Conservation (phyloP, 2,329 filamentous ascomycete genomes). For the Paecilomyces formosus region DNA sequence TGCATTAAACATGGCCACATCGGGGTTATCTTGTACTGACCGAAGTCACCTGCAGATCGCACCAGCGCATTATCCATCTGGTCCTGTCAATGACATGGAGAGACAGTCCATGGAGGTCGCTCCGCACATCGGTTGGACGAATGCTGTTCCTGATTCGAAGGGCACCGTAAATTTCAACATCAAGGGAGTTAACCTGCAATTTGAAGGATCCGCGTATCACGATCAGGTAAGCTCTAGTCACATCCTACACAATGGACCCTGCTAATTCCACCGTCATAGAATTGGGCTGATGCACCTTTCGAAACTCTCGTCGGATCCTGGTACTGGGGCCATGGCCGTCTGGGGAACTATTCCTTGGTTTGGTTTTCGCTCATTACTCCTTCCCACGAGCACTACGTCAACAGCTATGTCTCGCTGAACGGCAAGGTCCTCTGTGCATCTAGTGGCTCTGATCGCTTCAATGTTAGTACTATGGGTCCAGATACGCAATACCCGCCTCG, state of each 20-base stretch:
- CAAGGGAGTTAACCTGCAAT: slow-evolving; percentile 21
- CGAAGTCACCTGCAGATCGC: slow-evolving; percentile 2
- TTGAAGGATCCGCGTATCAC: slow-evolving; percentile 37
- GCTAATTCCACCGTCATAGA: slow-evolving; percentile 17
- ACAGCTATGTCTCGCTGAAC: slow-evolving; percentile 24
- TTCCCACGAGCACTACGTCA: slow-evolving; percentile 13
- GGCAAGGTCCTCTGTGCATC: slow-evolving; percentile 21
- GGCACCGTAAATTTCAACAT: slow-evolving; percentile 22
- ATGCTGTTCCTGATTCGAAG: slow-evolving; percentile 27
- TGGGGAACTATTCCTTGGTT: slow-evolving; percentile 38
- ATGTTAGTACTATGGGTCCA: slow-evolving; percentile 5
- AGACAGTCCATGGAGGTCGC: slow-evolving; percentile 15
- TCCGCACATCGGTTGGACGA: slow-evolving; percentile 33
- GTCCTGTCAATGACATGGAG: slow-evolving; percentile 7
- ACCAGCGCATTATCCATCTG: slow-evolving; percentile 20
- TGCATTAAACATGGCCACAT: background rate
- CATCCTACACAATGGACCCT: too few relatives aligned
- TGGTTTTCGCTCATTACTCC: slow-evolving; percentile 33
- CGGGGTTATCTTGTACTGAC: background rate
- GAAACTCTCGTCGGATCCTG: slow-evolving; percentile 23
- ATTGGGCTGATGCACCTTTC: slow-evolving; percentile 37
- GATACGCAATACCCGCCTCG: slow-evolving; percentile 13
- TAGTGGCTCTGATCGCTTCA: slow-evolving; percentile 3
- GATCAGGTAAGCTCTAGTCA: slow-evolving; percentile 30
- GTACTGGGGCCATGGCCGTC: slow-evolving; percentile 40